Percentiles rank a stretch among this genome's conserved stretches.
phyloP scores from a whole-genome alignment of 192 early-diverging fungal species.

The Backusella tuberculispora region DNA sequence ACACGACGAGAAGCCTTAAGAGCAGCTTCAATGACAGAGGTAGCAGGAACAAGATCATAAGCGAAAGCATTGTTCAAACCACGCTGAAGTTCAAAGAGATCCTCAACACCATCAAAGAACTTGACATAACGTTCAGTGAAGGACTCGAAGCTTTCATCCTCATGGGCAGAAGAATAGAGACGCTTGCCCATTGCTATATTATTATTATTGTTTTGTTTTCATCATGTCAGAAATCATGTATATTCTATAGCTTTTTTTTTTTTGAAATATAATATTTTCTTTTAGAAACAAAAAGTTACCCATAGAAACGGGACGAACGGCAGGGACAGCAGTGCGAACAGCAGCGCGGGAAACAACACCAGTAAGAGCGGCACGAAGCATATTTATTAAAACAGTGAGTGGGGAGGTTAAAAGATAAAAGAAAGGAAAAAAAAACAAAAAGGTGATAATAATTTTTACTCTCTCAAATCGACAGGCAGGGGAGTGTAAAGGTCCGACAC shows the following conservation, averaged over 20 bases:
- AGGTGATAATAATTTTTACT: background rate
- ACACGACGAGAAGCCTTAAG: conserved; percentile 90
- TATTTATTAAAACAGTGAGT: conserved; percentile 26
- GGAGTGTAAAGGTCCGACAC: conserved; percentile 5
- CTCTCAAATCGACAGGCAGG: conserved; percentile 6
- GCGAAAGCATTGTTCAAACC: conserved; percentile 98
- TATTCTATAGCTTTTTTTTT: conserved; percentile 1
- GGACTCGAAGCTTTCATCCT: conserved; percentile 77
- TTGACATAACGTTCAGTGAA: conserved; percentile 79
- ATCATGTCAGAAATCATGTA: background rate
- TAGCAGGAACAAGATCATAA: conserved; percentile 92
- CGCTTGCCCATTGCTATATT: conserved; percentile 48
- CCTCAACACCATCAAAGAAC: conserved; percentile 86
- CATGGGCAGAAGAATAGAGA: conserved; percentile 68
- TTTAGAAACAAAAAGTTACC: background rate
- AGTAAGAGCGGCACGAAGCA: conserved; percentile 45
- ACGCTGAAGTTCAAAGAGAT: conserved; percentile 97
- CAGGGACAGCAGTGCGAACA: conserved; percentile 30
- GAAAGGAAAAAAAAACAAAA: conserved; percentile 10
- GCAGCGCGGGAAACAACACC: conserved; percentile 39
- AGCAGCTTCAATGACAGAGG: conserved; percentile 87
- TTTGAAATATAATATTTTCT: background rate
- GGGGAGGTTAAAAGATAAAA: conserved; percentile 28
- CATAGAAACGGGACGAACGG: conserved; percentile 29
- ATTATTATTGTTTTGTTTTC: background rate